Conservation (phyloP, 2,329 filamentous ascomycete species). For the Paraphoma chrysanthemicola region DNA sequence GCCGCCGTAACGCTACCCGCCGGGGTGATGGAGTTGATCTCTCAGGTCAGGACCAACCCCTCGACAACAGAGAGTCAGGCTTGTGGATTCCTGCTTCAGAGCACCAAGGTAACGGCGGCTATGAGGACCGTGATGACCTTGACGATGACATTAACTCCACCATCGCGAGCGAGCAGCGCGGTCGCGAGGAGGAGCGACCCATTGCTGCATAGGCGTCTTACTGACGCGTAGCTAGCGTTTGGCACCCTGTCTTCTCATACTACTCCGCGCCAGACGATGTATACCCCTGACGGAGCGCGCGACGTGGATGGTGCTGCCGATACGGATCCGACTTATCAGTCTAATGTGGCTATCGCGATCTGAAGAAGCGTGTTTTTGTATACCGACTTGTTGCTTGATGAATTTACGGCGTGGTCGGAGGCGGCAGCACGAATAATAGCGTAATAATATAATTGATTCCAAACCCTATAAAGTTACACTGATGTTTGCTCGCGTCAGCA, state of each 20-base stretch:
- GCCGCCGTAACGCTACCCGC: constrained; percentile 70
- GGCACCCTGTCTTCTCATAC: constrained; percentile 30
- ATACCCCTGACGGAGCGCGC: constrained; percentile 42
- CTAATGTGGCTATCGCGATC: constrained; percentile 13
- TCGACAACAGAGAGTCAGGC: constrained; percentile 75
- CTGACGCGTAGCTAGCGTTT: constrained; percentile 29
- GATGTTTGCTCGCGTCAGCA: neutral
- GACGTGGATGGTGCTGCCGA: constrained; percentile 21
- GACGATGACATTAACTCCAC: constrained; percentile 61
- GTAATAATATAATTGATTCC: constrained; percentile 11
- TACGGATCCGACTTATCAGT: constrained; percentile 6
- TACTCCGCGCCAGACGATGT: constrained; percentile 34
- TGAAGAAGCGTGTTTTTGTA: constrained; percentile 11
- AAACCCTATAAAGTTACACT: neutral
- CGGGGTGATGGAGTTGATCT: constrained; percentile 80
- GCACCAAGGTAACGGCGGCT: constrained; percentile 65
- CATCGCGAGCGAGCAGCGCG: constrained; percentile 51
- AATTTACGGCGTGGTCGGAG: constrained; percentile 11
- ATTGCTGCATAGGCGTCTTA: constrained; percentile 37
- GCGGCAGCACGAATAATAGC: constrained; percentile 10
- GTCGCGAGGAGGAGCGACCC: constrained; percentile 56
- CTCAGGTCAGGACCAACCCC: constrained; percentile 79
- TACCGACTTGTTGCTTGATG: constrained; percentile 11
- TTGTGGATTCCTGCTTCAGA: constrained; percentile 80
- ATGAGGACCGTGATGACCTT: constrained; percentile 69